Evolutionary conservation across 257 asterid genomes (phyloP).

Genomic region (Lycium barbarum): DNA sequence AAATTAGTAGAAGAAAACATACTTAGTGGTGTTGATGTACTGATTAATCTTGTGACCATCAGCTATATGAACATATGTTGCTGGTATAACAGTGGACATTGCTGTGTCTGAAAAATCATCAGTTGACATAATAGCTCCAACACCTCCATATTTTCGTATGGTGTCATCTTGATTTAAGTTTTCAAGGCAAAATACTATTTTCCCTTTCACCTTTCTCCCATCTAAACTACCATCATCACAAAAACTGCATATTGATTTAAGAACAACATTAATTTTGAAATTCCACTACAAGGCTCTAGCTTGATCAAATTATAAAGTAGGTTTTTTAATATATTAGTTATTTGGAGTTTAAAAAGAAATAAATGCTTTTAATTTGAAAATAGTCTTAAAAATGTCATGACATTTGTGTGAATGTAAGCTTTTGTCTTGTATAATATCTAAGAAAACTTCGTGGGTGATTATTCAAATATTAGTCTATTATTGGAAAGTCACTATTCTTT

Average conservation of each 20-base stretch:
- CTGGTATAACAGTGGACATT: conserved; percentile 36
- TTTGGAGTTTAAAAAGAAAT: too few relatives aligned
- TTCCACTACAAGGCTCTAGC: background rate
- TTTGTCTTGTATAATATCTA: too few relatives aligned
- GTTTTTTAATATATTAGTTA: too few relatives aligned
- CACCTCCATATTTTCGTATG: conserved; percentile 48
- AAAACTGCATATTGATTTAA: conserved; percentile 40
- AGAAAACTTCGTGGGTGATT: too few relatives aligned
- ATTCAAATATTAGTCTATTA: too few relatives aligned
- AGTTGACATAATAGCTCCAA: conserved; percentile 55
- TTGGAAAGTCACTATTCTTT: too few relatives aligned
- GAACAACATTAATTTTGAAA: background rate
- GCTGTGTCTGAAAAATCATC: conserved; percentile 39
- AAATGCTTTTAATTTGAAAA: too few relatives aligned
- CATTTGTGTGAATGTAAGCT: too few relatives aligned
- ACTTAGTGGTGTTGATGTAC: conserved; percentile 74
- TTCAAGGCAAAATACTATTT: conserved; percentile 57
- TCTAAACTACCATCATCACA: conserved; percentile 51
- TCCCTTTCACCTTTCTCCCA: conserved; percentile 56
- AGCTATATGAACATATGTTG: conserved; percentile 37
- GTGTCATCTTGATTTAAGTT: conserved; percentile 19
- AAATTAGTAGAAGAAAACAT: background rate
- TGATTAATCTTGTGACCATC: conserved; percentile 50
- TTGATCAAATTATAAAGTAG: too few relatives aligned
- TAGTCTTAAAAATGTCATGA: too few relatives aligned